phyloP scores from a whole-genome alignment of 805 yeast genomes.

The Saccharomycopsis sp. region DNA sequence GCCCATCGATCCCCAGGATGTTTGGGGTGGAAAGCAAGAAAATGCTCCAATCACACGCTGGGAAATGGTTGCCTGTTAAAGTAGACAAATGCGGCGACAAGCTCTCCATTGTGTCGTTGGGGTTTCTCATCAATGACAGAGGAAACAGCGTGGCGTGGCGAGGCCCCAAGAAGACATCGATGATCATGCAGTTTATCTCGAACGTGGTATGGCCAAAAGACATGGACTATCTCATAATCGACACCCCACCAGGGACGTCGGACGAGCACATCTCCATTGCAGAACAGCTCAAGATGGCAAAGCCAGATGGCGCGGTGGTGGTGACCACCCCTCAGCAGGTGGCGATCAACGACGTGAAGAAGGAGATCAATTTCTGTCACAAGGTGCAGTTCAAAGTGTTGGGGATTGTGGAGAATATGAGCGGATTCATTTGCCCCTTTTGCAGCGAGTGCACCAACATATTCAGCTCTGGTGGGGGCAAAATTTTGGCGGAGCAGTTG shows the following conservation, averaged over 20 bases:
- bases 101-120: slow-evolving; percentile 74
- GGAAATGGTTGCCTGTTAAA: slow-evolving; percentile 91
- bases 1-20: slow-evolving; percentile 95
- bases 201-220: slow-evolving; percentile 70
- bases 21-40: slow-evolving; percentile 78
- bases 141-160: slow-evolving; percentile 96
- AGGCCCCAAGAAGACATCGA: slow-evolving; percentile 97
- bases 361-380: slow-evolving; percentile 85
- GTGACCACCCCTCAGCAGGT: slow-evolving; percentile 96
- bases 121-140: slow-evolving; percentile 74
- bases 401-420: slow-evolving; percentile 93
- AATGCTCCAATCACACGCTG: slow-evolving; percentile 70
- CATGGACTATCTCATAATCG: slow-evolving; percentile 80
- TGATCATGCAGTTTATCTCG: slow-evolving; percentile 86
- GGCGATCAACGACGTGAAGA: slow-evolving; percentile 87
- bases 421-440: slow-evolving; percentile 91
- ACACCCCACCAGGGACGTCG: slow-evolving; percentile 98
- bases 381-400: slow-evolving; percentile 73
- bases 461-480: slow-evolving; percentile 91
- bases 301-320: slow-evolving; percentile 85
- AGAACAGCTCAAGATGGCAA: slow-evolving; percentile 65
- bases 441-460: slow-evolving; percentile 90
- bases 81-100: slow-evolving; percentile 32
- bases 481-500: slow-evolving; percentile 51
- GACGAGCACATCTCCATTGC: slow-evolving; percentile 98